Evolutionary conservation across 2,329 filamentous ascomycete species (phyloP), one percentile per base, ranked within the genome.

Genomic region (Ceratocystis variospora): DNA sequence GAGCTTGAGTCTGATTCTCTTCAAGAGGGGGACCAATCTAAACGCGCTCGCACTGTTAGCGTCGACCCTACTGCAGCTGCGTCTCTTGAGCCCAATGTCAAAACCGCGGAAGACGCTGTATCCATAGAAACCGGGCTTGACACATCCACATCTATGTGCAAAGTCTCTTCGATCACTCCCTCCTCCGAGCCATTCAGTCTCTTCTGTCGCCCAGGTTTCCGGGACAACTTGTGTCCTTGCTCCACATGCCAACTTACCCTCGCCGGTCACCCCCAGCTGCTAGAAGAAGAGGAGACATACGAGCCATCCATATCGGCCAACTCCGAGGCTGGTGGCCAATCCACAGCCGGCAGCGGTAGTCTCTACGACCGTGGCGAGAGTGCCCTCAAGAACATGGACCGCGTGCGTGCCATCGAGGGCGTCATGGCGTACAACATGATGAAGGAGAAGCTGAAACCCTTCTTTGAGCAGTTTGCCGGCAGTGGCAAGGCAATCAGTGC

Each of bases 341-440:
- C 80, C 3, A 85, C 83, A 1, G 79, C 84, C 4, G 88, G 89
- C 62, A 92, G 89, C 44, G 89, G 89, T 59, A 94, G 88, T 69
- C 80, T 99, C 1, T 85, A 95, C 44, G 92, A 97, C 62, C 89
- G 91, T 19, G 94, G 94, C 61, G 94, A 99, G 77, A 93, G 90
- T 61, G 93, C 92, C 0, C 81, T 99, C 33, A 90, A 87, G 73
- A 95, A 90, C 71, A 87, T 99, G 66, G 94, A 99, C 73, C 88
- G 94, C 1, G 93, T 97, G 6, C 83, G 87, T 15, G 94, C 94
- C 3, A 96, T 99, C 66, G 89, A 99, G 75, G 94, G 94, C 17
- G 93, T 96, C 59, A 96, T 97, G 91, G 93, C 92, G 0, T 99
- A 97, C 76, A 96, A 97, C 72, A 88, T 96, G 72, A 82, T 99